phyloP scores from a whole-genome alignment of 495 filamentous ascomycete genomes.

The Talaromyces ruber region DNA sequence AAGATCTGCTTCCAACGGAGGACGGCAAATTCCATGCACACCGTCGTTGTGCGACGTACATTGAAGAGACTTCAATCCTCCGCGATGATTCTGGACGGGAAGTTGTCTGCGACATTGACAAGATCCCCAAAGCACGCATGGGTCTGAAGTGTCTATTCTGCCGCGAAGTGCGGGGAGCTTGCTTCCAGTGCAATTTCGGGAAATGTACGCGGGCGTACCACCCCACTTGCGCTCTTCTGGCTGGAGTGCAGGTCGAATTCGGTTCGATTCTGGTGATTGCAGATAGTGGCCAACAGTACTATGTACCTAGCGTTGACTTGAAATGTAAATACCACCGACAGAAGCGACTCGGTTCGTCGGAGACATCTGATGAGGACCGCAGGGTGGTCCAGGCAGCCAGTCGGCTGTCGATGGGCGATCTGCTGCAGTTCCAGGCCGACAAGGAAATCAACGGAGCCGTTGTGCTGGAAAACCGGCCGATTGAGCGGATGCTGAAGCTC shows the following conservation, averaged over 20 bases:
- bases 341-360: constrained; percentile 64
- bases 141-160: constrained; percentile 94
- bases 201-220: constrained; percentile 94
- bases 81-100: constrained; percentile 60
- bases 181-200: constrained; percentile 93
- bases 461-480: constrained; percentile 70
- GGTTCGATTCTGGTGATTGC: constrained; percentile 78
- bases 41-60: constrained; percentile 81
- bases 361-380: constrained; percentile 61
- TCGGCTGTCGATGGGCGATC: constrained; percentile 61
- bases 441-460: constrained; percentile 87
- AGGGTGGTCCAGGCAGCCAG: constrained; percentile 50
- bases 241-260: constrained; percentile 84
- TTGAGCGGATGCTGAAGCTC: constrained; percentile 60
- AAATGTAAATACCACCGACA: constrained; percentile 89
- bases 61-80: constrained; percentile 82
- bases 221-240: constrained; percentile 84
- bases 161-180: constrained; percentile 83
- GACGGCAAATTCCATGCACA: constrained; percentile 77
- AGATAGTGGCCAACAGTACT: constrained; percentile 87
- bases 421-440: constrained; percentile 82
- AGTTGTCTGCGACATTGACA: constrained; percentile 64
- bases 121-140: constrained; percentile 77
- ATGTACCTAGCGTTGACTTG: constrained; percentile 80
- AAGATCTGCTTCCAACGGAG: constrained; percentile 78